These are phyloP conservation scores for Hypomyces perniciosus DNA, from an alignment of 2,329 filamentous ascomycete genomes.

Conservation along the genomic window DNA sequence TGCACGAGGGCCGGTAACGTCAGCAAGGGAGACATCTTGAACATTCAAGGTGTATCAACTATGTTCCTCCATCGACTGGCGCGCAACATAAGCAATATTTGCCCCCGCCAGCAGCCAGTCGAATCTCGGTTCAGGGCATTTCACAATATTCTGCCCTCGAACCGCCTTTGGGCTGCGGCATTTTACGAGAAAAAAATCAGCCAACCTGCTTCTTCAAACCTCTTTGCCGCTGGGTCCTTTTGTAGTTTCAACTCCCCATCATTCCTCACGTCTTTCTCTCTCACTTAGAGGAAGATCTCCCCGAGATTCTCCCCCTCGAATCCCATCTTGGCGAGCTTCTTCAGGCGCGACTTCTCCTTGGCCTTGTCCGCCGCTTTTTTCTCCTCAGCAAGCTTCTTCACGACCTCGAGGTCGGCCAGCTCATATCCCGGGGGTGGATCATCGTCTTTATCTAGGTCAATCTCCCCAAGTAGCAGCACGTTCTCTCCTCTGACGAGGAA, in stretches of 20 bases:
- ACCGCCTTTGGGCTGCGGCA: constrained; percentile 18
- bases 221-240: background rate
- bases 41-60: constrained; percentile 1
- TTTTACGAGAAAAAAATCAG: background rate
- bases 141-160: constrained; percentile 58
- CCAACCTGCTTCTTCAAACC: background rate
- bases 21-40: background rate
- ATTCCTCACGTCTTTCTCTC: background rate
- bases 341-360: constrained; percentile 65
- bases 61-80: background rate
- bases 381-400: constrained; percentile 67
- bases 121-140: constrained; percentile 37
- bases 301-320: constrained; percentile 83
- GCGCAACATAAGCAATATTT: background rate
- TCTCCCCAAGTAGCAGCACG: constrained; percentile 90
- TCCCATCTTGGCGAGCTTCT: constrained; percentile 68
- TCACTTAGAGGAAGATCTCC: constrained; percentile 59
- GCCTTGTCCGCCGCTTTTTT: constrained; percentile 63
- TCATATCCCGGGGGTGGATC: constrained; percentile 69
- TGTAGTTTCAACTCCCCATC: background rate
- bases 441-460: constrained; percentile 95
- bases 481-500: constrained; percentile 95
- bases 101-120: background rate
- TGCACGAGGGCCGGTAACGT: background rate
- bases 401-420: constrained; percentile 59